phyloP scores from a whole-genome alignment of 495 filamentous ascomycete genomes.

The Evernia prunastri region DNA sequence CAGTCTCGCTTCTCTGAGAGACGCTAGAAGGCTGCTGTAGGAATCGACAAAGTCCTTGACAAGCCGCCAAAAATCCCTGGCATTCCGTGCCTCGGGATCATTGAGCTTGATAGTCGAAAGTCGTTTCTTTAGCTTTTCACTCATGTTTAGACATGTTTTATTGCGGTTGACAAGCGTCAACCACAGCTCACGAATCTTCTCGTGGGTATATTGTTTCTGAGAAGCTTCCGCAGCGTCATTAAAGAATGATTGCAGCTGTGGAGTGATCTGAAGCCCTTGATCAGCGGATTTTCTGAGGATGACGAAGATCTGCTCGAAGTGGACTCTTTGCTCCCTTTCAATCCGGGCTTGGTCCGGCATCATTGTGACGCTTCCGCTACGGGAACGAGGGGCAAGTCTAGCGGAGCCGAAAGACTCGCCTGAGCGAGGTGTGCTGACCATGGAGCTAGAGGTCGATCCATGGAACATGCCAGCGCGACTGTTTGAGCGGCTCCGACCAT shows the following conservation, averaged over 20 bases:
- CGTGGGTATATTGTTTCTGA: conserved; percentile 39
- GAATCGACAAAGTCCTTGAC: conserved; percentile 71
- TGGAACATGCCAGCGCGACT: conserved; percentile 43
- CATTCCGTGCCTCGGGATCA: conserved; percentile 67
- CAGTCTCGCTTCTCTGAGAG: conserved; percentile 61
- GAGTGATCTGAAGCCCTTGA: conserved; percentile 58
- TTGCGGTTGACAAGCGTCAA: conserved; percentile 60
- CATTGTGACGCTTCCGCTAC: conserved; percentile 32
- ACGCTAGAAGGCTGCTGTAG: conserved; percentile 65
- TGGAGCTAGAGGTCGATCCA: conserved; percentile 41
- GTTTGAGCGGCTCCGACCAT: conserved; percentile 44
- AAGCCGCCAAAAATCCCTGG: conserved; percentile 73
- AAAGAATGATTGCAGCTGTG: conserved; percentile 58
- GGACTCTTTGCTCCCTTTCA: conserved; percentile 19
- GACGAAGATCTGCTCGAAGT: conserved; percentile 72
- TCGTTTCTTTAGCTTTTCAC: conserved; percentile 59
- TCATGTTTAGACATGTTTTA: conserved; percentile 55
- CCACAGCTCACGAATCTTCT: conserved; percentile 59
- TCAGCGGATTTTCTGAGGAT: conserved; percentile 62
- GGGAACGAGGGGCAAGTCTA: conserved; percentile 29
- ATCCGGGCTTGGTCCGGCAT: conserved; percentile 22
- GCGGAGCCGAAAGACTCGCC: conserved; percentile 67
- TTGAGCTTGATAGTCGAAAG: conserved; percentile 77
- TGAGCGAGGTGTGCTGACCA: conserved; percentile 64
- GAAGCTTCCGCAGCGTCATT: conserved; percentile 42